Base-by-base conservation (phyloP, 164 flowering plant species). In the Echeveria elegans region DNA sequence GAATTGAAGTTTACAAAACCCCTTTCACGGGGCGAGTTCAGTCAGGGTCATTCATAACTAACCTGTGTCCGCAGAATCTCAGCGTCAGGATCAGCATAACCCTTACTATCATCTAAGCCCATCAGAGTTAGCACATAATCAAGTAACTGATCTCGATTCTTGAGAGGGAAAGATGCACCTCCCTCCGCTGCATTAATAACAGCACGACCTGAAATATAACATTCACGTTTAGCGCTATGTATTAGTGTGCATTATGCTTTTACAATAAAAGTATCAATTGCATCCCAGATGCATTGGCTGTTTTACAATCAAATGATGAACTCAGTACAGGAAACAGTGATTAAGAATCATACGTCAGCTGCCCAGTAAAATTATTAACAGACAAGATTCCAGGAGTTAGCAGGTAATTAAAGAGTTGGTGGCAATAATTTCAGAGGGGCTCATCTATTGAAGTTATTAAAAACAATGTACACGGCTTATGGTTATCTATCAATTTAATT, bases 21-120 rank as follows among this genome's bases (percentile, higher is more conserved):
- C 6, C 40, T 59, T 26, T 68, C 7, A 12, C 37, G n/a, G 31
- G 24, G 29, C 52, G 47, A 26, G 36, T 18, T 12, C 34, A 23
- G 26, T 24, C 41, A 37, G 45, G n/a, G n/a, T n/a, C 58, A 19
- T 64, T n/a, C 67, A 30, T 71, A 28, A 65, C 68, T 69, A 64
- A 92, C 99, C 90, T 89, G 96, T n/a, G 97, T 95, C 41, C 58
- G 88, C 70, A 95, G 78, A 59, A 84, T 83, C 76, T 95, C 99
- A 74, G 85, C 77, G 77, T 72, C 86, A 31, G 82, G 80, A 63
- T 86, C 90, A 74, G 71, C 68, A 70, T 78, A 77, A 67, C 78
- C 85, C 47, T 87, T 96, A 80, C 75, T 78, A 66, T 89, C 96
- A 79, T 88, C 97, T 56, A 78, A 75, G 18, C 99, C 96, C 99